Percentiles rank a stretch among this genome's conserved stretches.
phyloP scores from a whole-genome alignment of 2,329 filamentous ascomycete species.

The Ophiostoma triangulosporum region DNA sequence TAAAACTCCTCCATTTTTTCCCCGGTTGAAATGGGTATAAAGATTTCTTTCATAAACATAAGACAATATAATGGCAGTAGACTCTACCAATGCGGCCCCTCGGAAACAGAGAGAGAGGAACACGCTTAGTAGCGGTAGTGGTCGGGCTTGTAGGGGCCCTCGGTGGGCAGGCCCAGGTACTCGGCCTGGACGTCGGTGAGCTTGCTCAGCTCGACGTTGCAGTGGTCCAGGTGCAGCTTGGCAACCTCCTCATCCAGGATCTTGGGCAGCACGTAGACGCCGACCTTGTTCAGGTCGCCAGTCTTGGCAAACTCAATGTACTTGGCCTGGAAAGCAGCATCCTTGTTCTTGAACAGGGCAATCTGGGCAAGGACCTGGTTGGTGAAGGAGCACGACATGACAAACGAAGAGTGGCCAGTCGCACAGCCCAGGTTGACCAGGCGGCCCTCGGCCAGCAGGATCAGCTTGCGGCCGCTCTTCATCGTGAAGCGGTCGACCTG shows the following conservation, averaged over 20 bases:
- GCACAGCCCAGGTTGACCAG: conserved; percentile 99
- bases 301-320: conserved; percentile 92
- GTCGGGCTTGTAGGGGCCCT: conserved; percentile 94
- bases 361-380: conserved; percentile 99
- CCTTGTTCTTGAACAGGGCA: conserved; percentile 87
- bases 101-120: background rate
- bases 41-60: conserved; percentile 7
- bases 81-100: background rate
- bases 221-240: conserved; percentile 80
- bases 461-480: conserved; percentile 89
- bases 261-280: conserved; percentile 97
- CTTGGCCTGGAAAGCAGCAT: conserved; percentile 79
- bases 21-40: conserved; percentile 13
- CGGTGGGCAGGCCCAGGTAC: conserved; percentile 73
- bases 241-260: conserved; percentile 98
- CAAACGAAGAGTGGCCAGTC: conserved; percentile 97
- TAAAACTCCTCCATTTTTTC: conserved; percentile 5
- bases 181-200: conserved; percentile 80
- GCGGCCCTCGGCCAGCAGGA: conserved; percentile 95
- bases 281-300: conserved; percentile 67
- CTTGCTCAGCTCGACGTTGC: conserved; percentile 85
- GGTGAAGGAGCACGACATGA: conserved; percentile 99
- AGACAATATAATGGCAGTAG: conserved; percentile 3
- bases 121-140: conserved; percentile 58
- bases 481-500: conserved; percentile 98